These are phyloP conservation scores for Neopestalotiopsis sp. DNA, from an alignment of 2,329 filamentous ascomycete genomes.

Conservation along the genomic window DNA sequence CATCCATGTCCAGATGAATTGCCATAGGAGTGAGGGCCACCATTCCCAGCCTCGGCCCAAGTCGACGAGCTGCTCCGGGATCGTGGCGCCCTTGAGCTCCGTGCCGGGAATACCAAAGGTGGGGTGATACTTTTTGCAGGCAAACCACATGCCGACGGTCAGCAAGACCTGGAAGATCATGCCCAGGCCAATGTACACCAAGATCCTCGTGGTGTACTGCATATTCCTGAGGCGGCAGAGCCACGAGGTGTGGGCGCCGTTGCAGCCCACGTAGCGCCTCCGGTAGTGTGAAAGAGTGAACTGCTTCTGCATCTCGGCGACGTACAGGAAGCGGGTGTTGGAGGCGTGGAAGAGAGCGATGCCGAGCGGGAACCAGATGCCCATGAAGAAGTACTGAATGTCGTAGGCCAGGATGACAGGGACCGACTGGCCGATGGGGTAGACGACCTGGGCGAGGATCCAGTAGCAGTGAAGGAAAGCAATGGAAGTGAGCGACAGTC, in stretches of 20 bases:
- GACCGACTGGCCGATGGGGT: slow-evolving; percentile 47
- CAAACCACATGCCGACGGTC: slow-evolving; percentile 59
- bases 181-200: slow-evolving; percentile 51
- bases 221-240: slow-evolving; percentile 42
- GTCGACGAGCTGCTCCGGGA: slow-evolving; percentile 48
- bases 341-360: slow-evolving; percentile 64
- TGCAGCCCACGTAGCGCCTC: slow-evolving; percentile 27
- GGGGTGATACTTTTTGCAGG: slow-evolving; percentile 63
- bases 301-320: slow-evolving; percentile 55
- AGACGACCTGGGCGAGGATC: slow-evolving; percentile 47
- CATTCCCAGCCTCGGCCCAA: slow-evolving; percentile 62
- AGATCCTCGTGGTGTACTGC: slow-evolving; percentile 45
- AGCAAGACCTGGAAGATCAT: slow-evolving; percentile 57
- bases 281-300: slow-evolving; percentile 35
- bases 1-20: slow-evolving; percentile 59
- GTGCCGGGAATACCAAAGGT: slow-evolving; percentile 52
- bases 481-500: slow-evolving; percentile 47
- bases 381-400: slow-evolving; percentile 65
- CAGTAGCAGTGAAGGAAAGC: slow-evolving; percentile 44
- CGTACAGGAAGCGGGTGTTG: slow-evolving; percentile 57
- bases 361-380: slow-evolving; percentile 61
- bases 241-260: slow-evolving; percentile 35
- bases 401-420: slow-evolving; percentile 49
- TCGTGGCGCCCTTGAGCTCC: slow-evolving; percentile 34
- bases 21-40: slow-evolving; percentile 62